A percentile compares a stretch with the other conserved stretches of the same genome.
phyloP scores from a whole-genome alignment of 2,329 filamentous ascomycete species.

The Claviceps humidiphila region DNA sequence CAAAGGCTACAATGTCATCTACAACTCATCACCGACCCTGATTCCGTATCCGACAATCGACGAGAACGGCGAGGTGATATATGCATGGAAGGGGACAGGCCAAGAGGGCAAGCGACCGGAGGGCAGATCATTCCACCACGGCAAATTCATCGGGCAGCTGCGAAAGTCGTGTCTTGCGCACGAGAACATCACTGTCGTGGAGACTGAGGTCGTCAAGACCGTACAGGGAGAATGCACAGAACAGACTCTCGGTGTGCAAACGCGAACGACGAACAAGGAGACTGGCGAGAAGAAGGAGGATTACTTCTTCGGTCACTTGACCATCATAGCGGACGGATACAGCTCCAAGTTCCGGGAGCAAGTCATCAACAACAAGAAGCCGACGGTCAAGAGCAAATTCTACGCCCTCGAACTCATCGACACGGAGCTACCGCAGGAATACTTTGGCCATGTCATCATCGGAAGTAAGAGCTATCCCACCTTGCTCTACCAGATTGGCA shows the following conservation, averaged over 20 bases:
- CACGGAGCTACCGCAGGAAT: conserved; percentile 58
- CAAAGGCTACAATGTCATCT: conserved; percentile 78
- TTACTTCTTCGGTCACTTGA: conserved; percentile 78
- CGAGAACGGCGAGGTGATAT: conserved; percentile 27
- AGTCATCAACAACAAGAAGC: conserved; percentile 47
- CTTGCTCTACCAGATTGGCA: conserved; percentile 92
- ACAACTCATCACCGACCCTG: conserved; percentile 56
- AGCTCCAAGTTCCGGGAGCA: conserved; percentile 81
- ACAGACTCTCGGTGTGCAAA: conserved; percentile 73
- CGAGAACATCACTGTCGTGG: conserved; percentile 78
- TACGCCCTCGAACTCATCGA: conserved; percentile 89
- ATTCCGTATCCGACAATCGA: conserved; percentile 67
- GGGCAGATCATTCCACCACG: conserved; percentile 84
- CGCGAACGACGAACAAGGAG: conserved; percentile 46
- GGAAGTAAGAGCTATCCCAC: conserved; percentile 56
- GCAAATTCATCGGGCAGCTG: conserved; percentile 76
- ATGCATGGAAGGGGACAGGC: conserved; percentile 22
- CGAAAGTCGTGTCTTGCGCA: conserved; percentile 60
- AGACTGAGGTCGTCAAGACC: conserved; percentile 71
- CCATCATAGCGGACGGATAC: conserved; percentile 86
- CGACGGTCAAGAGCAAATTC: conserved; percentile 72
- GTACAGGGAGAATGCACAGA: conserved; percentile 55
- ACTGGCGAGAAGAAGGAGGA: conserved; percentile 47
- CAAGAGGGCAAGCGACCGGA: conserved; percentile 35
- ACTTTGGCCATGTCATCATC: conserved; percentile 81